These are phyloP conservation scores for Termitomyces sp. DNA, from an alignment of 768 basidiomycete species.

Conservation along the genomic window DNA sequence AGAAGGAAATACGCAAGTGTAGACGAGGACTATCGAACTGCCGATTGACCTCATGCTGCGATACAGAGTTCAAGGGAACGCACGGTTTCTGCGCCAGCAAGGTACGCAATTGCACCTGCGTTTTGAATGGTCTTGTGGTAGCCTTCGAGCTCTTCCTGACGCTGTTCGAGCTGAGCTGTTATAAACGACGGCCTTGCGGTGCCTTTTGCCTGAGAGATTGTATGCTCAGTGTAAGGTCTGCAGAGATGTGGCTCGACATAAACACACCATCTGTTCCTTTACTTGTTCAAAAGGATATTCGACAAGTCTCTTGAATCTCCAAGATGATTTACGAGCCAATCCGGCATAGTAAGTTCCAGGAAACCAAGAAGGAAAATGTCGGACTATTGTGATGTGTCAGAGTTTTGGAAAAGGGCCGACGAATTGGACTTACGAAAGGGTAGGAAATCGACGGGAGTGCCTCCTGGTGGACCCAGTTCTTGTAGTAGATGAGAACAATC, in stretches of 20 bases:
- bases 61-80: neutral
- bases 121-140: conserved; percentile 11
- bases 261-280: conserved; percentile 27
- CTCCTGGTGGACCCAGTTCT: conserved; percentile 1
- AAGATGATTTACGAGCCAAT: conserved; percentile 15
- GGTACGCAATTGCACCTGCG: conserved; percentile 14
- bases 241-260: neutral
- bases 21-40: conserved; percentile 19
- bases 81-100: conserved; percentile 34
- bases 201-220: neutral
- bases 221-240: neutral
- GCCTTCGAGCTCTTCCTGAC: neutral
- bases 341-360: conserved; percentile 21
- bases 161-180: neutral
- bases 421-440: conserved; percentile 11
- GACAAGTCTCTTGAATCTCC: neutral
- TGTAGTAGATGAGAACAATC: neutral
- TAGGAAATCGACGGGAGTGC: conserved; percentile 10
- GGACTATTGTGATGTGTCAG: conserved; percentile 13
- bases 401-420: neutral
- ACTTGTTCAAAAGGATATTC: conserved; percentile 7
- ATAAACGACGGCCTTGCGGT: neutral
- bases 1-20: conserved; percentile 28
- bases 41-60: neutral
- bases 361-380: conserved; percentile 27